A percentile compares a stretch with the other conserved stretches of the same genome.
phyloP scores from a whole-genome alignment of 306 rosid species.

The Trifolium subterraneum region DNA sequence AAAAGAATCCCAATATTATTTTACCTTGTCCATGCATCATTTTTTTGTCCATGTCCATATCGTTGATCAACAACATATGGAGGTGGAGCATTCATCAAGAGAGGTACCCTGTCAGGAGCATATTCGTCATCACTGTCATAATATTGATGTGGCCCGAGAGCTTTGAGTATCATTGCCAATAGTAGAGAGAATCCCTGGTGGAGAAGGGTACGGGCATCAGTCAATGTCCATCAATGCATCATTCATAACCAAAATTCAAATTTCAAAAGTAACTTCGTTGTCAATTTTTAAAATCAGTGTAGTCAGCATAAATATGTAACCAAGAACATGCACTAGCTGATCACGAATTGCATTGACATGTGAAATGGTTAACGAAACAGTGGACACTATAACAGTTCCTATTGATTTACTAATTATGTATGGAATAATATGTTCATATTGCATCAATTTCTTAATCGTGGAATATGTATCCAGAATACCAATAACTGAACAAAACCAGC shows the following conservation, averaged over 20 bases:
- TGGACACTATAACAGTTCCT: background rate
- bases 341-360: slow-evolving; percentile 19
- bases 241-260: slow-evolving; percentile 27
- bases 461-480: slow-evolving; percentile 14
- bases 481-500: slow-evolving; percentile 19
- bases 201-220: slow-evolving; percentile 30
- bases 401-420: slow-evolving; percentile 11
- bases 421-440: slow-evolving; percentile 11
- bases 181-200: slow-evolving; percentile 69
- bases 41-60: slow-evolving; percentile 53
- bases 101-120: slow-evolving; percentile 67
- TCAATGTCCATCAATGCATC: slow-evolving; percentile 33
- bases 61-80: slow-evolving; percentile 66
- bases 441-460: slow-evolving; percentile 11
- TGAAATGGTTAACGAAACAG: background rate
- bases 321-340: slow-evolving; percentile 36
- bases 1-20: slow-evolving; percentile 5
- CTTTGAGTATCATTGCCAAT: slow-evolving; percentile 81
- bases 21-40: slow-evolving; percentile 67
- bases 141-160: slow-evolving; percentile 70
- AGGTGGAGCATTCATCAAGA: slow-evolving; percentile 66
- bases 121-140: slow-evolving; percentile 85
- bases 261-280: slow-evolving; percentile 22
- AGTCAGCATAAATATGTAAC: slow-evolving; percentile 22
- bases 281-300: slow-evolving; percentile 10